Evolutionary conservation across 2,329 filamentous ascomycete species (phyloP).

Genomic region (Alternaria atra): DNA sequence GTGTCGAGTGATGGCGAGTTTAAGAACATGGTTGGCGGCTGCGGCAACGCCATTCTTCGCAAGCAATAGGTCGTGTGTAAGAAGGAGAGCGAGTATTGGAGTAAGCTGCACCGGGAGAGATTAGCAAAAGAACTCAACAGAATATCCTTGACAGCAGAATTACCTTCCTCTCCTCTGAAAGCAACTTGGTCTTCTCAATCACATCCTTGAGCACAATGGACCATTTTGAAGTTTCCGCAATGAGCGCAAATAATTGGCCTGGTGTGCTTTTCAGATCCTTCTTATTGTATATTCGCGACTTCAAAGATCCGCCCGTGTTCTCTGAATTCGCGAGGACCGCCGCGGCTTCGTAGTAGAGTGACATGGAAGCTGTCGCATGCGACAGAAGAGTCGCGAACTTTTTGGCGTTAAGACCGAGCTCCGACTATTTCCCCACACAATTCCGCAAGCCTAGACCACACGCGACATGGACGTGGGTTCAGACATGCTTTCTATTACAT

Average conservation of each 20-base stretch:
- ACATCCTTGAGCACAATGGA: slow-evolving; percentile 85
- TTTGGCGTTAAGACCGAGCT: slow-evolving; percentile 14
- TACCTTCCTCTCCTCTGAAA: slow-evolving; percentile 87
- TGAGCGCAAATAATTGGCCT: slow-evolving; percentile 85
- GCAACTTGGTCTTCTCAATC: slow-evolving; percentile 79
- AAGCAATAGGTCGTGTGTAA: slow-evolving; percentile 86
- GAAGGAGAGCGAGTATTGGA: slow-evolving; percentile 78
- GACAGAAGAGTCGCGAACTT: slow-evolving; percentile 11
- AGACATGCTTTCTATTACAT: not conserved
- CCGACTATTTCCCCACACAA: slow-evolving; percentile 15
- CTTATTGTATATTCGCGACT: slow-evolving; percentile 81
- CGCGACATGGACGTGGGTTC: not conserved
- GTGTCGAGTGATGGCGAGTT: slow-evolving; percentile 78
- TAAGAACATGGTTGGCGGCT: slow-evolving; percentile 79
- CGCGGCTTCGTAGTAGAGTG: slow-evolving; percentile 92
- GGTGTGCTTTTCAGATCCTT: slow-evolving; percentile 79
- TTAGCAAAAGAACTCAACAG: slow-evolving; percentile 13
- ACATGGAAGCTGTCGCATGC: slow-evolving; percentile 67
- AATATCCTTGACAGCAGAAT: no score
- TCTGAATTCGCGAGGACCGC: slow-evolving; percentile 72
- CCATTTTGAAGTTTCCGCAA: slow-evolving; percentile 90
- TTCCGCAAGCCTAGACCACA: slow-evolving; percentile 6
- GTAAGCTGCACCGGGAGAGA: slow-evolving; percentile 67
- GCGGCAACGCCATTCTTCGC: slow-evolving; percentile 84
- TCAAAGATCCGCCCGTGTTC: slow-evolving; percentile 81